Percentiles rank a stretch among this genome's conserved stretches.
Conservation (phyloP, 345 rosid genomes). For the Ailanthus altissimus region DNA sequence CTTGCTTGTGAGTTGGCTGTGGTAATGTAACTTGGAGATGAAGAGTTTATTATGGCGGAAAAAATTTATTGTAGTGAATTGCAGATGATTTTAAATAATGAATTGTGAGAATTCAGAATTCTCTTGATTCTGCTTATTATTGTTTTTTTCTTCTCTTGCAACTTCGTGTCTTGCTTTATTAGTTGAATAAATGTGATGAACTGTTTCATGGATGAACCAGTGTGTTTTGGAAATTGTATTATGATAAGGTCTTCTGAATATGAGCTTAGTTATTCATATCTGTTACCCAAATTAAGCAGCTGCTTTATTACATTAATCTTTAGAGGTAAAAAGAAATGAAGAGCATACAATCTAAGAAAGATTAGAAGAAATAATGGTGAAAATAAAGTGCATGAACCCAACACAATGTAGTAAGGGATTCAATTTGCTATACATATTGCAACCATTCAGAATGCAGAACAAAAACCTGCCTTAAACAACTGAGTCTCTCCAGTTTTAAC, state of each 20-base stretch:
- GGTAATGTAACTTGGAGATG: too few relatives aligned
- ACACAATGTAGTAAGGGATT: neutral
- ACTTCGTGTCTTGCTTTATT: too few relatives aligned
- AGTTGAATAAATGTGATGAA: too few relatives aligned
- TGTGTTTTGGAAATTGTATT: too few relatives aligned
- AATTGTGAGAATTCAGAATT: neutral
- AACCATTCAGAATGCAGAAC: too few relatives aligned
- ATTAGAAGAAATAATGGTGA: neutral
- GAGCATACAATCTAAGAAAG: too few relatives aligned
- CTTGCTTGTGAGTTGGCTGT: too few relatives aligned
- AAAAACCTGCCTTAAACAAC: too few relatives aligned
- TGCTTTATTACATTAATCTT: neutral
- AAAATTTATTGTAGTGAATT: neutral
- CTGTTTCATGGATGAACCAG: too few relatives aligned
- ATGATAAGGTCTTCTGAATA: too few relatives aligned
- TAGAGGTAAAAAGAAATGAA: too few relatives aligned
- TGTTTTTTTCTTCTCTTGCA: neutral
- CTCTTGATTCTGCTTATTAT: neutral
- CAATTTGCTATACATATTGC: neutral
- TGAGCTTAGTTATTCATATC: neutral
- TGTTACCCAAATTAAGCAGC: neutral
- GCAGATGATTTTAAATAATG: neutral
- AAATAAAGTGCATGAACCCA: too few relatives aligned
- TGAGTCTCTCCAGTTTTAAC: neutral
- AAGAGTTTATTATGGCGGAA: neutral